These are phyloP conservation scores for Cunninghamia lanceolata DNA, from an alignment of 75 land plant species.

Conservation along the genomic window DNA sequence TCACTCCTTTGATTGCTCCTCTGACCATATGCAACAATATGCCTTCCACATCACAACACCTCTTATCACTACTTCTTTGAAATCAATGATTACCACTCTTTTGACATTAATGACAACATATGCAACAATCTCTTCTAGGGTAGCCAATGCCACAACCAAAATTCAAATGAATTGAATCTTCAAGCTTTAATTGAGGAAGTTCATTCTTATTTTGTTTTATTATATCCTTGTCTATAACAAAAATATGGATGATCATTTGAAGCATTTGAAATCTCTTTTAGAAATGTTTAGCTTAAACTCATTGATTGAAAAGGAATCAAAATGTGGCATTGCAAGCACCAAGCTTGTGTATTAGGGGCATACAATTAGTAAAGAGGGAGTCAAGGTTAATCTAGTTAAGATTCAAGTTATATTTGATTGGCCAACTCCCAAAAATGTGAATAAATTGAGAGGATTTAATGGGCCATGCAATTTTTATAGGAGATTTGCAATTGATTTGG, in stretches of 20 bases:
- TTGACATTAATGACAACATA: no score
- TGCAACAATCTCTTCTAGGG: background rate
- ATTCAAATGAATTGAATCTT: background rate
- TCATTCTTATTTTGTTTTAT: background rate
- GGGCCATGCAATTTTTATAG: background rate
- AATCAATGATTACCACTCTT: no score
- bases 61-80: no score
- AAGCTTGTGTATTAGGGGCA: background rate
- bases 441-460: background rate
- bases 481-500: conserved; percentile 12
- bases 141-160: background rate
- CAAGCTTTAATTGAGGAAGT: background rate
- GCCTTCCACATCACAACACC: no score
- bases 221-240: background rate
- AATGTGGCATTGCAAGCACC: background rate
- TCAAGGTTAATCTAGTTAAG: background rate
- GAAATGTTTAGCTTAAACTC: background rate
- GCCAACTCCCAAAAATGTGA: background rate
- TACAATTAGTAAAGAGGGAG: background rate
- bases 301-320: background rate
- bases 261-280: background rate
- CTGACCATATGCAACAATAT: no score
- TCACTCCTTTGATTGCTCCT: no score
- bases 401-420: background rate
- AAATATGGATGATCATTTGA: background rate